Conservation (phyloP, 73 alveolate genomes). For the Paramecium biaurelia region DNA sequence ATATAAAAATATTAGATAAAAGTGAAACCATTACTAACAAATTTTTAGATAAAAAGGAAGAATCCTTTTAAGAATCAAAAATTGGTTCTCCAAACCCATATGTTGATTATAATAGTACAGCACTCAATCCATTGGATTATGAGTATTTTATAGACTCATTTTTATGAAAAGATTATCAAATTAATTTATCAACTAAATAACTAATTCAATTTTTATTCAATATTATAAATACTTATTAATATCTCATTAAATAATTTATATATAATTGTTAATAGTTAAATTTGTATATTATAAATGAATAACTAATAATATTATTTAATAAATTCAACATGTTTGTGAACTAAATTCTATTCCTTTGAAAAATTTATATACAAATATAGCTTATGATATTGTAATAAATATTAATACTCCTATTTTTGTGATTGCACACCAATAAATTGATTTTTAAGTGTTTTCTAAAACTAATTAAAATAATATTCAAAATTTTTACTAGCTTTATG, state of each 20-base stretch:
- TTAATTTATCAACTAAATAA: neutral
- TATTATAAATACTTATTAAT: no score
- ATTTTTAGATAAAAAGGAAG: neutral
- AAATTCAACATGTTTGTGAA: neutral
- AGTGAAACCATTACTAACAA: neutral
- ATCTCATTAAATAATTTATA: no score
- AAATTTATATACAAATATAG: neutral
- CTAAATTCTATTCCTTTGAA: neutral
- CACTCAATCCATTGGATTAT: slow-evolving; percentile 12
- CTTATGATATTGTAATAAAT: neutral
- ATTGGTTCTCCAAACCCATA: slow-evolving; percentile 45
- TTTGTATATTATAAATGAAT: neutral
- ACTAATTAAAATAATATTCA: neutral
- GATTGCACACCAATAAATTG: neutral
- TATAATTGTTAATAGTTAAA: no score
- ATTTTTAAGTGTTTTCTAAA: neutral
- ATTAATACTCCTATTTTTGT: neutral
- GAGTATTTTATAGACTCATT: neutral
- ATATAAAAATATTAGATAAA: neutral
- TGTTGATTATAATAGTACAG: neutral
- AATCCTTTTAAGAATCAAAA: neutral
- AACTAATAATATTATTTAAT: neutral
- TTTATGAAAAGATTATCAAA: neutral
- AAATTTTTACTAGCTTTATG: neutral
- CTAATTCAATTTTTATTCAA: neutral